Base-by-base conservation (phyloP, 2,329 filamentous ascomycete genomes). In the Arachnomyces sp. region DNA sequence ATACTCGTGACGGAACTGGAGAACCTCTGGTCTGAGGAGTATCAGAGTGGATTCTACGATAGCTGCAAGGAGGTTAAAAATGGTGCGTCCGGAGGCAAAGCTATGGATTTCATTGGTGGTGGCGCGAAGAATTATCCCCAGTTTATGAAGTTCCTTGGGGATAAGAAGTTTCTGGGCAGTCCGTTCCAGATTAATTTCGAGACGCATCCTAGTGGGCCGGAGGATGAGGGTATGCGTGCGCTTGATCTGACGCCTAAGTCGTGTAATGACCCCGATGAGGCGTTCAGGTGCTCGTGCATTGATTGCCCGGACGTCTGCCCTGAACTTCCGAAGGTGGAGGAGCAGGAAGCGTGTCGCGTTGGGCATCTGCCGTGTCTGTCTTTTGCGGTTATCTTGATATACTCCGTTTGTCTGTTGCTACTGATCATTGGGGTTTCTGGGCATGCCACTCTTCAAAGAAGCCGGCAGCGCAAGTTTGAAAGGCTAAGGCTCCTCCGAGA, bases 41-140 rank as follows among this genome's bases (percentile, higher is more conserved):
- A 93, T 59, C 89, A 87, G 32, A 73, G 77, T 7, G 88, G 84
- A 1, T 93, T 98, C 67, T 98, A 89, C 60, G 76, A 94, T 63
- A 98, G 92, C 66, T 98, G 92, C 71, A 96, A 96, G 65, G 88
- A 98, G 61, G 90, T 98, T 65, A 98, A 98, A 59, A 95, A 96
- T 55, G 92, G 92, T 28, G 84, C 89, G 5, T 89, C 90, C 31
- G 94, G 94, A 57, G 83, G 85, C 45, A 88, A 83, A 55, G 92
- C 90, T 12, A 98, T 98, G 76, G 83, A 90, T 53, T 81, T 98
- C 52, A 96, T 98, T 45, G 93, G 92, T 25, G 92, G 92, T 12
- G 89, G 90, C 12, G 92, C 92, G 9, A 90, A 89, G 63, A 85
- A 95, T 59, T 93, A 90, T 60, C 78, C 79, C 0, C 77, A 84